Conservation (phyloP, 2,329 filamentous ascomycete species). For the Graphiopsis chlorocephala region DNA sequence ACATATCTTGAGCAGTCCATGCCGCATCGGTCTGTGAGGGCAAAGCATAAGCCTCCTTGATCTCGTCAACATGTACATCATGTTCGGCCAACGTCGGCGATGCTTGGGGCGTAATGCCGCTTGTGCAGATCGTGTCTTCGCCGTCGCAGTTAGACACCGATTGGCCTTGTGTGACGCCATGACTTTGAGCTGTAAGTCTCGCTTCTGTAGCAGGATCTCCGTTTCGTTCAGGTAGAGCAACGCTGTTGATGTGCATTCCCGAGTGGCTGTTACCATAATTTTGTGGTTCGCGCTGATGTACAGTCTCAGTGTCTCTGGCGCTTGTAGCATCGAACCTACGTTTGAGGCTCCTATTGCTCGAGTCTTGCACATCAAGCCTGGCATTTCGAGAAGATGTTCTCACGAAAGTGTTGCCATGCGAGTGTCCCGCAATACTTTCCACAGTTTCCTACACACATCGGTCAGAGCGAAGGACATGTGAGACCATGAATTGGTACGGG, state of each 20-base stretch:
- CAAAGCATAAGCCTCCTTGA: neutral
- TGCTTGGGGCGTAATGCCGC: neutral
- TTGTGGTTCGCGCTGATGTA: neutral
- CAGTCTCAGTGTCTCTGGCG: neutral
- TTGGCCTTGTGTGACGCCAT: neutral
- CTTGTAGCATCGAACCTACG: neutral
- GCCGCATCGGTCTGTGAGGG: neutral
- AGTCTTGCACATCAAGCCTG: neutral
- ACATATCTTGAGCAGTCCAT: neutral
- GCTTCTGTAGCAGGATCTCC: neutral
- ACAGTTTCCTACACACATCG: neutral
- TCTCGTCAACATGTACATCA: neutral
- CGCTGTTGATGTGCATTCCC: neutral
- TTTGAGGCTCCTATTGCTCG: neutral
- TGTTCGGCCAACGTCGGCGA: neutral
- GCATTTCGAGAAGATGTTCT: neutral
- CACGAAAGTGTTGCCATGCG: neutral
- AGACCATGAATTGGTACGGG: neutral
- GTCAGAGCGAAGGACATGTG: neutral
- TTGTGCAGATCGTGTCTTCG: neutral
- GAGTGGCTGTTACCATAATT: neutral
- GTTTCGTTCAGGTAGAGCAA: neutral
- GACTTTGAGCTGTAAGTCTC: neutral
- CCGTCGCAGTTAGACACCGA: neutral
- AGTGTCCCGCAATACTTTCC: neutral